Percentiles rank a stretch among this genome's conserved stretches.
Conservation (phyloP, 2,329 filamentous ascomycete genomes). For the Fusarium graminum region DNA sequence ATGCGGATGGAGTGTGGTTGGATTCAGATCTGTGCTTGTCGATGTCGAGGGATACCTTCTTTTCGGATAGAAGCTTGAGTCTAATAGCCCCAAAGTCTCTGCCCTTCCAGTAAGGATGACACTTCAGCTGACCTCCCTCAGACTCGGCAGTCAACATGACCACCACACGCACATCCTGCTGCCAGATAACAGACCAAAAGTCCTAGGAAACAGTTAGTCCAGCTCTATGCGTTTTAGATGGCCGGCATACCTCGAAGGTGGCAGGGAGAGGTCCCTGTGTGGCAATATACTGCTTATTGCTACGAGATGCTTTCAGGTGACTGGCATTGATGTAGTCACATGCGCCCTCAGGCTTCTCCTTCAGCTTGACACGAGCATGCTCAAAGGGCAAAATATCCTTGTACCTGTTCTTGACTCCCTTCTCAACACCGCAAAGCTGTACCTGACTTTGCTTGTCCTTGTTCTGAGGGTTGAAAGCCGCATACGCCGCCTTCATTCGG, state of each 20-base stretch:
- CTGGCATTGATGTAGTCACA: constrained; percentile 98
- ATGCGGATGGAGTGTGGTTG: constrained; percentile 46
- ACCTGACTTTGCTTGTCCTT: constrained; percentile 58
- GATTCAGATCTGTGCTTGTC: constrained; percentile 62
- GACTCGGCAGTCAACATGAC: constrained; percentile 97
- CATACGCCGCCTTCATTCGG: constrained; percentile 87
- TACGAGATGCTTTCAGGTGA: constrained; percentile 81
- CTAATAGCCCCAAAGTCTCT: constrained; percentile 82
- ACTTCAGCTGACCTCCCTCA: constrained; percentile 94
- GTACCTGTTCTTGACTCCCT: constrained; percentile 95
- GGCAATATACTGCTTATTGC: constrained; percentile 94
- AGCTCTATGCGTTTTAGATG: not conserved
- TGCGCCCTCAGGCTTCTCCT: constrained; percentile 72
- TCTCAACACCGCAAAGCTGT: constrained; percentile 91
- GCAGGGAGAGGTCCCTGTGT: constrained; percentile 93
- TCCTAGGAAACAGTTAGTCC: constrained; percentile 69
- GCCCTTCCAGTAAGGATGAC: constrained; percentile 91
- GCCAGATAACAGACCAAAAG: constrained; percentile 98
- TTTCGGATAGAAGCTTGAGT: constrained; percentile 83
- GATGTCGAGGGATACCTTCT: constrained; percentile 82
- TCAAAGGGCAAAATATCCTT: constrained; percentile 98
- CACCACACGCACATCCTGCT: constrained; percentile 93
- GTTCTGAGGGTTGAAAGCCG: constrained; percentile 60
- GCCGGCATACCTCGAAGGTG: constrained; percentile 81
- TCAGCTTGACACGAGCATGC: constrained; percentile 86